Evolutionary conservation across 768 basidiomycete genomes (phyloP).

Genomic region (Lactarius psammicola): DNA sequence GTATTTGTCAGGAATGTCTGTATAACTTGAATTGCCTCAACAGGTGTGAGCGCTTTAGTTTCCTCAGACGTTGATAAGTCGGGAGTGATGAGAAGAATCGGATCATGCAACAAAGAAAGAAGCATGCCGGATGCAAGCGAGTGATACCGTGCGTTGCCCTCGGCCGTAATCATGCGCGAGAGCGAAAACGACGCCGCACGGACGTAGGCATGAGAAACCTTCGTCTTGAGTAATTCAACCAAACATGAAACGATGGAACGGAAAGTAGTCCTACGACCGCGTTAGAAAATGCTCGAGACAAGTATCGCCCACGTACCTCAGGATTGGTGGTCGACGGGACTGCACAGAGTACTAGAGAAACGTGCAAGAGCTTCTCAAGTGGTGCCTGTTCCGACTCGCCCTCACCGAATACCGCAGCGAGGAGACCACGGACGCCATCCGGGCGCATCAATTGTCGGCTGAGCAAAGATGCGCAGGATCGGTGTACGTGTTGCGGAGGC

Average conservation of each 20-base stretch:
- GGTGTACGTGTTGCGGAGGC: conserved; percentile 51
- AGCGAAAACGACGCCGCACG: conserved; percentile 68
- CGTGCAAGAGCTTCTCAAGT: conserved; percentile 70
- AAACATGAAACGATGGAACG: conserved; percentile 52
- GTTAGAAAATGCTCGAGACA: background rate
- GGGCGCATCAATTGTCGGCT: conserved; percentile 69
- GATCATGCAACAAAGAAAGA: conserved; percentile 51
- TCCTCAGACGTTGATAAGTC: conserved; percentile 10
- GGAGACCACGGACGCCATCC: conserved; percentile 68
- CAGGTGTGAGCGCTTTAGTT: conserved; percentile 31
- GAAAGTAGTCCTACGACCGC: conserved; percentile 59
- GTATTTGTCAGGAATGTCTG: conserved; percentile 64
- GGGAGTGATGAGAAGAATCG: conserved; percentile 40
- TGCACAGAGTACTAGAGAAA: conserved; percentile 61
- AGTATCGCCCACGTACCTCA: conserved; percentile 44
- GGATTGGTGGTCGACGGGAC: conserved; percentile 55
- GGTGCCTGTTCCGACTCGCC: conserved; percentile 55
- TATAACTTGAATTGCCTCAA: conserved; percentile 49
- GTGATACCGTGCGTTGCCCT: conserved; percentile 35
- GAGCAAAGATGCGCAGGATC: conserved; percentile 59
- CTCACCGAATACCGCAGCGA: conserved; percentile 66
- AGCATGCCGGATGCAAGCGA: conserved; percentile 39
- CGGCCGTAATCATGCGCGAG: conserved; percentile 57
- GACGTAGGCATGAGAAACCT: conserved; percentile 45
- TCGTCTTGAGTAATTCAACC: conserved; percentile 45